Percentiles rank a stretch among this genome's conserved stretches.
phyloP scores from a whole-genome alignment of 768 basidiomycete species.

The Omphalotus guepiniiformis region DNA sequence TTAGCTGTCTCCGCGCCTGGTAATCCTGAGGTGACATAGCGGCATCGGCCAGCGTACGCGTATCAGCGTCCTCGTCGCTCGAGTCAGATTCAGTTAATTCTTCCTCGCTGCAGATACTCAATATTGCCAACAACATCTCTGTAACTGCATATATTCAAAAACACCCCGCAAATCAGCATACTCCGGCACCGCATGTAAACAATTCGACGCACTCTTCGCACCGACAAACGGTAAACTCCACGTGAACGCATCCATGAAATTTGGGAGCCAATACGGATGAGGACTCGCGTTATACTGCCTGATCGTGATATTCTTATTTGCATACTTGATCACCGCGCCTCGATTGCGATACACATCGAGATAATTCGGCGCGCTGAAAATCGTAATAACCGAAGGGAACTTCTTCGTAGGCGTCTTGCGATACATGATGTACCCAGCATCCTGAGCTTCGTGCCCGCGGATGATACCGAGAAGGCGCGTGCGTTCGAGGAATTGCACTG shows the following conservation, averaged over 20 bases:
- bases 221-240: slow-evolving; percentile 98
- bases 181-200: too few species aligned
- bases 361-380: slow-evolving; percentile 97
- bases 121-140: slow-evolving; percentile 94
- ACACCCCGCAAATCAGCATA: not conserved
- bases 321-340: slow-evolving; percentile 95
- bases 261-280: slow-evolving; percentile 95
- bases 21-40: slow-evolving; percentile 34
- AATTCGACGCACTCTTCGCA: slow-evolving; percentile 90
- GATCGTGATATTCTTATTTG: slow-evolving; percentile 94
- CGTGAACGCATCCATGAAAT: slow-evolving; percentile 97
- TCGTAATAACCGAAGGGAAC: slow-evolving; percentile 95
- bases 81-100: slow-evolving; percentile 66
- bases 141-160: slow-evolving; percentile 54
- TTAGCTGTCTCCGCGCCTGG: slow-evolving; percentile 61
- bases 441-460: slow-evolving; percentile 95
- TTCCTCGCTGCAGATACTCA: slow-evolving; percentile 91
- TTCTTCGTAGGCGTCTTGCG: slow-evolving; percentile 92
- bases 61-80: slow-evolving; percentile 29
- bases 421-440: slow-evolving; percentile 94
- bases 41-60: slow-evolving; percentile 27
- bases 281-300: slow-evolving; percentile 76
- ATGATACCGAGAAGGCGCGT: slow-evolving; percentile 92
- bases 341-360: slow-evolving; percentile 96
- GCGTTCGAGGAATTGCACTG: slow-evolving; percentile 89